Evolutionary conservation across 495 filamentous ascomycete genomes (phyloP), one percentile per base, ranked within the genome.

Genomic region (Xylaria grammica): DNA sequence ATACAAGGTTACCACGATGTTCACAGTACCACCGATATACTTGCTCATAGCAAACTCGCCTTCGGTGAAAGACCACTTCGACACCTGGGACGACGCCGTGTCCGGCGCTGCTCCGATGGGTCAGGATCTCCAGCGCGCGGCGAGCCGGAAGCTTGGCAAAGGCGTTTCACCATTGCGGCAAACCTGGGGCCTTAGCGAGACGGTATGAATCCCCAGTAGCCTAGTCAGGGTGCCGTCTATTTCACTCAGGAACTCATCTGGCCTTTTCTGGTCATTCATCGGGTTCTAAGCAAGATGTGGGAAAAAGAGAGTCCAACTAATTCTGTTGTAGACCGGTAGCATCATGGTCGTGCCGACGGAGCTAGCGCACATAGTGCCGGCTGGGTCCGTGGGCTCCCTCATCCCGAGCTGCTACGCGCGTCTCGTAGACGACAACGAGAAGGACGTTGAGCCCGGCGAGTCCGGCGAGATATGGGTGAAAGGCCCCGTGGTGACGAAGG

Each of bases 111-210:
- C 76, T 22, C 75, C 76, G 1, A 74, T 78, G 72, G 74, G 74
- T 8, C 66, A 55, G 19, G 76, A 79, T n/a, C 67, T 78, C n/a
- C 77, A 81, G 50, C 19, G 48, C 8, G 71, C 63, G 9, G 74
- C 66, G 9, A 34, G 46, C 52, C 69, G 57, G 45, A 76, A 73
- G 52, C 29, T 83, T 58, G 66, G 82, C 62, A 63, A 72, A 70
- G 65, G 76, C 9, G 65, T 62, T 69, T 65, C 82, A 73, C 54
- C 65, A n/a, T 44, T 79, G 20, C 85, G 82, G 58, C 91, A 93
- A 70, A 89, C 88, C 0, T 93, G 90, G 87, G 91, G 91, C 0
- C 84, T 92, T 78, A 91, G 88, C 24, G 89, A 91, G 82, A 81
- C 78, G 24, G 63, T 65, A 65, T 4, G 27, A 9, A 4, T 24